Base-by-base conservation (phyloP, 148 eudicot genomes). In the Talinum fruticosum region DNA sequence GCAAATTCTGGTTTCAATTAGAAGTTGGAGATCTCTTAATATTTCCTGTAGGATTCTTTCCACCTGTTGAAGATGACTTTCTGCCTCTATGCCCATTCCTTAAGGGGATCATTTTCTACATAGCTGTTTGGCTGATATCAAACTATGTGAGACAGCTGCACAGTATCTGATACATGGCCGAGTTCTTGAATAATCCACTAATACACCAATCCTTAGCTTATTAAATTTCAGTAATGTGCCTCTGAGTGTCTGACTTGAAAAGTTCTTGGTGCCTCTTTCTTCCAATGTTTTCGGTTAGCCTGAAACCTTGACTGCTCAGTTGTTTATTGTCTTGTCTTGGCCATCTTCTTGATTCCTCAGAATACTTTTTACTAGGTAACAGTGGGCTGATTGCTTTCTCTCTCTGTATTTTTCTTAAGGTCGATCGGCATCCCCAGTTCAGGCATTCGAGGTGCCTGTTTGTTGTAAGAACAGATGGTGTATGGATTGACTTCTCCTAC, bases 401-500 rank as follows among this genome's bases (percentile, higher is more conserved):
- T 23, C 21, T 23, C 44, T 67, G 44, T 35, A 6, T 0, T 23
- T 66, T 3, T 5, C 72, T 6, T 26, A 74, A 93, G 98, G 98
- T 94, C 82, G 98, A 90, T 84, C 89, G 97, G 44, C 98, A 94
- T 87, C 98, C 98, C 16, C 95, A 87, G 54, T 94, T 88, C 81
- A 84, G 78, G 85, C 72, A 81, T 24, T 89, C 98, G 38, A 92
- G 98, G 78, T 94, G 98, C 84, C 86, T 94, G 67, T 94, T 90
- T 86, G 97, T 92, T 36, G 89, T 94, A 23, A 85, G 98, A 87
- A 85, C 83, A 0, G 97, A 92, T 54, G 97, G 97, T 76, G 91
- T 78, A 80, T 92, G 97, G 97, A 90, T 94, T 30, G 98, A 94
- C 81, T 94, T 94, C 85, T 94, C 98, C 38, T 94, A 94, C 87